Conservation (phyloP, 352 stramenopile species). For the Phytopythium chamaehyphon region DNA sequence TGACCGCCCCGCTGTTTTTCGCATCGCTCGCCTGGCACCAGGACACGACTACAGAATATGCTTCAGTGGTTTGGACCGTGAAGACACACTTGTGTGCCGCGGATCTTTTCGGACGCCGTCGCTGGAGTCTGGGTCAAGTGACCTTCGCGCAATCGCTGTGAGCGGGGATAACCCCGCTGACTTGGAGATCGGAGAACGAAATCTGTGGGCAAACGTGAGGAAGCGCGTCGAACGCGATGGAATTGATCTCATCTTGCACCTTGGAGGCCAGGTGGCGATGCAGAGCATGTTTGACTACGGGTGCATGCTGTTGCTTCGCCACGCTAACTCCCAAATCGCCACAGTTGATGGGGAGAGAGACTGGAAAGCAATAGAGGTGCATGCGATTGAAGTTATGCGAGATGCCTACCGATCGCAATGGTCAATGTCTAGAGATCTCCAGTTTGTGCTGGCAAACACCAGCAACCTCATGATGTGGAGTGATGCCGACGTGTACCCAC, state of each 20-base stretch:
- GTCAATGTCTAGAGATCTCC: constrained; percentile 38
- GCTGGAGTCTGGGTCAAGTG: constrained; percentile 16
- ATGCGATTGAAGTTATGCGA: constrained; percentile 47
- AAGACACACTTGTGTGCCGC: constrained; percentile 26
- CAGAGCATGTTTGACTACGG: constrained; percentile 65
- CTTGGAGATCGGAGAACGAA: constrained; percentile 34
- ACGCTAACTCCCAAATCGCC: constrained; percentile 25
- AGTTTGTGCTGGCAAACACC: constrained; percentile 50
- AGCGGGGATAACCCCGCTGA: constrained; percentile 49
- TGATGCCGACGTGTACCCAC: constrained; percentile 66
- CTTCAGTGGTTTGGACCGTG: constrained; percentile 48
- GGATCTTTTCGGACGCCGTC: constrained; percentile 50
- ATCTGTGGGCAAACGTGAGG: constrained; percentile 44
- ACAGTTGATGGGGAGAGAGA: constrained; percentile 4
- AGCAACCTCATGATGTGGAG: constrained; percentile 85
- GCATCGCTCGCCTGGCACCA: constrained; percentile 37
- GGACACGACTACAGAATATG: constrained; percentile 48
- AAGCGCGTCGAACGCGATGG: constrained; percentile 24
- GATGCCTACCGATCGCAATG: constrained; percentile 71
- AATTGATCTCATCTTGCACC: constrained; percentile 49
- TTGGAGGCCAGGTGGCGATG: constrained; percentile 70
- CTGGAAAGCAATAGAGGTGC: constrained; percentile 44
- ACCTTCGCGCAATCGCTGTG: constrained; percentile 29
- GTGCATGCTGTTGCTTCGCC: constrained; percentile 49
- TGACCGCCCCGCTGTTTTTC: constrained; percentile 34